Base-by-base conservation (phyloP, 2,329 filamentous ascomycete genomes). In the Aspergillus phoenicis region DNA sequence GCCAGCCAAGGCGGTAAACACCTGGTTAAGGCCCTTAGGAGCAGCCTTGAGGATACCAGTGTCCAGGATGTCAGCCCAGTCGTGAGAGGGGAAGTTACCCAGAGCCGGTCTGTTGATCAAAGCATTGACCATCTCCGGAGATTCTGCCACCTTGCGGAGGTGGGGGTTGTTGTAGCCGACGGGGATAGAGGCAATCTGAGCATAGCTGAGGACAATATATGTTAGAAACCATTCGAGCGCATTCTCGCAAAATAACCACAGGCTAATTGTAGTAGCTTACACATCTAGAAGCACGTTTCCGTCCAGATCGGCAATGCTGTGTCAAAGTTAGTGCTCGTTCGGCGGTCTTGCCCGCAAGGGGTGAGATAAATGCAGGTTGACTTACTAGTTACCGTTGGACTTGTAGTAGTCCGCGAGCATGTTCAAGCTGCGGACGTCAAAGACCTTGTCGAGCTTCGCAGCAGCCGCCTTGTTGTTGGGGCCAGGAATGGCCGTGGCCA, bases 151-250 rank as follows among this genome's bases (percentile, higher is more conserved):
- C 70, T 87, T 83, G 67, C 86, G 81, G 64, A 97, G 85, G 66
- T 84, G 79, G 6, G 91, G 88, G 81, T 97, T 97, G 84, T 94
- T 96, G 85, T 97, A 97, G 62, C 93, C 93, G 49, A 97, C 84
- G 3, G 93, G 91, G 70, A 97, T 97, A 45, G 91, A 96, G 64
- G 93, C 93, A 73, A 97, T 97, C 79, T 97, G 93, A 55, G 93
- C 91, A 73, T 94, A 94, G 61, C 88, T 90, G 66, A 43, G 36
- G 26, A 24, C 8, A n/a, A 52, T n/a, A 7, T n/a, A n/a, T n/a
- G 51, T 65, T 56, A 65, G 60, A 24, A 38, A 38, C 13, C 8
- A 51, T 20, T 20, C 20, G 17, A 17, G 1, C 3, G 3, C 20
- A 45, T 24, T 24, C 6, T 13, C 20, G 13, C 5, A 10, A 36